phyloP scores from a whole-genome alignment of 352 stramenopile species.

The Pythium scleroteichum region DNA sequence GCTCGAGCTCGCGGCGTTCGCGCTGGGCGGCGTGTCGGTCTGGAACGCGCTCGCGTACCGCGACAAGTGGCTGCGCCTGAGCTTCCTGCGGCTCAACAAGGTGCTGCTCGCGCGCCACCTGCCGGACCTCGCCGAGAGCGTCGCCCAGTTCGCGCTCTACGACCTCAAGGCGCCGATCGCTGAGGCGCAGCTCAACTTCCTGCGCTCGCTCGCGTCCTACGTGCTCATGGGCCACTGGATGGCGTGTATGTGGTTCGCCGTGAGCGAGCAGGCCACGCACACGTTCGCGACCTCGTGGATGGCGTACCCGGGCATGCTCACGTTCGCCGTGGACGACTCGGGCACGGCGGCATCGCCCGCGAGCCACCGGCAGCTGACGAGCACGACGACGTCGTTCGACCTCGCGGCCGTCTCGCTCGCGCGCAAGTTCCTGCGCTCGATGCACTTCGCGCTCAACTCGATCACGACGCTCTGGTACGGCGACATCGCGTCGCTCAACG shows the following conservation, averaged over 20 bases:
- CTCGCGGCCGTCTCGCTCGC: conserved; percentile 36
- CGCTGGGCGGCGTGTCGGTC: neutral
- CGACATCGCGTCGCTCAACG: conserved; percentile 70
- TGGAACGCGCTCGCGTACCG: conserved; percentile 29
- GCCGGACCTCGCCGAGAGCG: conserved; percentile 37
- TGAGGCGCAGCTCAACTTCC: conserved; percentile 50
- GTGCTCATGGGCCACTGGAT: conserved; percentile 63
- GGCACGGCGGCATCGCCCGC: neutral
- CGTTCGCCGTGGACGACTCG: conserved; percentile 24
- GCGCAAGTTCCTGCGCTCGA: conserved; percentile 65
- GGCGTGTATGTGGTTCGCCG: conserved; percentile 58
- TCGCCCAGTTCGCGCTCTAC: conserved; percentile 68
- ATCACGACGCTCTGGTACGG: conserved; percentile 76
- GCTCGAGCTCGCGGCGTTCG: conserved; percentile 42
- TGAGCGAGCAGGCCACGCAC: conserved; percentile 40
- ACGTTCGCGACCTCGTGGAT: conserved; percentile 57
- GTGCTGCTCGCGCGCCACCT: conserved; percentile 43
- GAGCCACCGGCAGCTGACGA: conserved; percentile 8
- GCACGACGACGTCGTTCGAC: conserved; percentile 13
- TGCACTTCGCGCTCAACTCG: conserved; percentile 63
- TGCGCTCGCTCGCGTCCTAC: conserved; percentile 48
- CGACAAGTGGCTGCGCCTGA: conserved; percentile 40
- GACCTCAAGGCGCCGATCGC: conserved; percentile 45
- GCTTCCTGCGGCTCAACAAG: conserved; percentile 59
- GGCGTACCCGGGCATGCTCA: conserved; percentile 55